Evolutionary conservation across 192 early-diverging fungal genomes (phyloP).

Genomic region (Entomortierella lignicola): DNA sequence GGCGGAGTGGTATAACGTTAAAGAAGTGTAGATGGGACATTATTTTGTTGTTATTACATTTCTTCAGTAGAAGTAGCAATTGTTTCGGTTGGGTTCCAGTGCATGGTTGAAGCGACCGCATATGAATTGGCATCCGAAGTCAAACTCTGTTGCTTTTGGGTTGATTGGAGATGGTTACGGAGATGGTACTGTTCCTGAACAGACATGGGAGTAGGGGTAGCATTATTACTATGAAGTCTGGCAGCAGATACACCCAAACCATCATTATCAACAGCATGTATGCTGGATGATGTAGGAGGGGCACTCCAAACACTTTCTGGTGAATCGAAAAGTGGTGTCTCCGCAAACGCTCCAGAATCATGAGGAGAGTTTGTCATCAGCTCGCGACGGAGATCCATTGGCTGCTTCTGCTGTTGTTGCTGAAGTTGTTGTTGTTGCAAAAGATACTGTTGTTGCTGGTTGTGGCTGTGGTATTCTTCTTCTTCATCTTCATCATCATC

Average conservation of each 20-base stretch:
- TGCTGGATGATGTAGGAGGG: conserved; percentile 11
- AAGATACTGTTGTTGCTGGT: conserved; percentile 3
- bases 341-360: conserved; percentile 42
- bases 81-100: conserved; percentile 33
- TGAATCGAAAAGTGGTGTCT: conserved; percentile 30
- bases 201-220: conserved; percentile 37
- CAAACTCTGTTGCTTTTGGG: conserved; percentile 15
- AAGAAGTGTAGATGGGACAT: background rate
- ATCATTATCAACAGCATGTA: conserved; percentile 7
- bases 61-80: background rate
- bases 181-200: conserved; percentile 27
- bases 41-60: background rate
- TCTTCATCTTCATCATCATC: conserved; percentile 35
- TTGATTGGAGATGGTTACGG: conserved; percentile 15
- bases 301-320: conserved; percentile 51
- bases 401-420: conserved; percentile 19
- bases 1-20: background rate
- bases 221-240: conserved; percentile 26
- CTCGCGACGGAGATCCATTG: conserved; percentile 35
- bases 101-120: conserved; percentile 24
- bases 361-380: conserved; percentile 41
- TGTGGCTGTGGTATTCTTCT: conserved; percentile 7
- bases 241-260: background rate
- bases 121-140: conserved; percentile 18
- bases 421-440: conserved; percentile 9